Percentiles rank a stretch among this genome's conserved stretches.
Evolutionary conservation across 2,329 filamentous ascomycete species (phyloP).

Genomic region (Ascochyta pisi): DNA sequence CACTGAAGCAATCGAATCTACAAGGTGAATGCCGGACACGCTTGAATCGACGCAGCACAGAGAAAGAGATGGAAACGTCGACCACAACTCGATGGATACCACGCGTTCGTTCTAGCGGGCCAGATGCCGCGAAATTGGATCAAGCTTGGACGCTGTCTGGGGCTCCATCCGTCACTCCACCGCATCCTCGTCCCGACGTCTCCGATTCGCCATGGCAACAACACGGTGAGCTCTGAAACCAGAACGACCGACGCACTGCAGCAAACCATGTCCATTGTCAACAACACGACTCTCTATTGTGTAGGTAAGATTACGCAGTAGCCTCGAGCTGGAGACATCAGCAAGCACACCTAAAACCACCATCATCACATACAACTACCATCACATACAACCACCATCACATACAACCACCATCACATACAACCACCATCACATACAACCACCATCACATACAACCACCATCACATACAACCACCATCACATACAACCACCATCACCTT

Average conservation of each 20-base stretch:
- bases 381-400: background rate
- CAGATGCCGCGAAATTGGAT: conserved; percentile 18
- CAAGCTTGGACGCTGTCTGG: conserved; percentile 21
- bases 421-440: background rate
- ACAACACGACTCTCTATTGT: background rate
- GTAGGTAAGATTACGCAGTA: too few relatives aligned
- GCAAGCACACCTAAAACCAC: too few relatives aligned
- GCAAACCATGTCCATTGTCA: background rate
- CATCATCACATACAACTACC: background rate
- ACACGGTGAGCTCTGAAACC: background rate
- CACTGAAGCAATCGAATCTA: conserved; percentile 7
- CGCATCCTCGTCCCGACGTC: conserved; percentile 2
- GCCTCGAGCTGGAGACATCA: too few relatives aligned
- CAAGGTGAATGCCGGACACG: conserved; percentile 4
- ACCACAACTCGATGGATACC: conserved; percentile 22
- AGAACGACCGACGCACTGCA: too few relatives aligned
- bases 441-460: background rate
- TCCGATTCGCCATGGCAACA: conserved; percentile 13
- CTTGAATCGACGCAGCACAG: conserved; percentile 5
- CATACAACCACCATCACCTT: background rate
- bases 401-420: background rate
- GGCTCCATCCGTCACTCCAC: conserved; percentile 20
- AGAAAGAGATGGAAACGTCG: conserved; percentile 19
- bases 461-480: background rate
- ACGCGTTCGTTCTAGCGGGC: conserved; percentile 20